These are phyloP conservation scores for Thuja plicata DNA, from an alignment of 83 land plant species.

Conservation along the genomic window DNA sequence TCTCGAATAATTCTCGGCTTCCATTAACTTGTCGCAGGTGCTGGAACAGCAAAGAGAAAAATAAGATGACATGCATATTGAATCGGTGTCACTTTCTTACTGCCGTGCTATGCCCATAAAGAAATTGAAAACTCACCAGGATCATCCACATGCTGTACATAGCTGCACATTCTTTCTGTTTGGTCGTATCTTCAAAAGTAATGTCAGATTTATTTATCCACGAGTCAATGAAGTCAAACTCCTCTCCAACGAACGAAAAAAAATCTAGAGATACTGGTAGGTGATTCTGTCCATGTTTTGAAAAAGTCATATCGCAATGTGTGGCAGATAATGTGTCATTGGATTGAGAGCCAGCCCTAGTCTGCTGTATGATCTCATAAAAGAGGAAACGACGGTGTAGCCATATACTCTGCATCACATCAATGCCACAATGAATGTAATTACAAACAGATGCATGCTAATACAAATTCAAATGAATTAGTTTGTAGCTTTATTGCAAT, in stretches of 20 bases:
- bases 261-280: neutral
- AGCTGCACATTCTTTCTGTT: conserved; percentile 35
- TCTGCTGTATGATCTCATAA: conserved; percentile 21
- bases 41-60: neutral
- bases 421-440: neutral
- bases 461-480: neutral
- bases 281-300: neutral
- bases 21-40: neutral
- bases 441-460: neutral
- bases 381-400: conserved; percentile 63
- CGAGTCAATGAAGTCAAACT: conserved; percentile 24
- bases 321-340: neutral
- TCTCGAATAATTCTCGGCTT: neutral
- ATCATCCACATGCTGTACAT: conserved; percentile 40
- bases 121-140: conserved; percentile 21
- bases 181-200: conserved; percentile 28
- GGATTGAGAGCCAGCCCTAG: neutral
- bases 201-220: conserved; percentile 23
- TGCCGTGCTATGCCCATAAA: neutral
- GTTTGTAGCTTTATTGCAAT: neutral
- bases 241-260: conserved; percentile 19
- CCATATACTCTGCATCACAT: conserved; percentile 49
- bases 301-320: neutral
- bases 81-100: neutral
- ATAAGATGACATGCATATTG: neutral